Base-by-base conservation (phyloP, 768 basidiomycete species). In the Tulasnella sp. region DNA sequence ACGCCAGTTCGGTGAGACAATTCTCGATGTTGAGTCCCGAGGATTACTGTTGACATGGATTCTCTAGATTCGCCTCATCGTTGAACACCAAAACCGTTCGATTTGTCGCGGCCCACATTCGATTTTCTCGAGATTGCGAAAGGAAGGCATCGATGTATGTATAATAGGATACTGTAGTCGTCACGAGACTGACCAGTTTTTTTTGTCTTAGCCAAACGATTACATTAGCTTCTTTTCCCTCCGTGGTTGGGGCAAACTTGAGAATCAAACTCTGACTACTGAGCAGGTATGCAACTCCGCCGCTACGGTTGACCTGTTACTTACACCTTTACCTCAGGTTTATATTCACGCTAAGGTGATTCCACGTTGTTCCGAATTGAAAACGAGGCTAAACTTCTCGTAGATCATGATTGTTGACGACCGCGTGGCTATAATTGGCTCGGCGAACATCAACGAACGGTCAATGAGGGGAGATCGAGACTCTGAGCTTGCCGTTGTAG, bases 391-490 rank as follows among this genome's bases (percentile, higher is more conserved):
- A 8, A 34, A 0, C 18, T 42, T 80, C 11, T 24, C 22, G 5
- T 76, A 88, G 85, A 87, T 86, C n/a, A 88, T 89, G 88, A 92
- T 99, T 78, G 96, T 98, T 6, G 98, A 99, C 85, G 97, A 99
- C 85, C 92, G 98, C 77, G 87, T 96, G 80, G 96, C 91, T 44
- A 96, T 98, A 84, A 98, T 98, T 82, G 96, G 96, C 22, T 96
- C 96, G 78, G 97, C 97, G 24, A 99, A 98, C 85, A 96, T 99
- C 88, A 99, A 99, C 84, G 98, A 99, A 85, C 92, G 98, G 50
- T 97, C 96, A 20, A 95, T 95, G 84, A 90, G 96, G 41, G 98
- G 98, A 34, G 97, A 99, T 85, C 92, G 98, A 41, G 98, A 99
- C 86, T 99, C 97, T 2, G 98, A 99, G 85, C 85, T 99, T 46